Base-by-base conservation (phyloP, 2,329 filamentous ascomycete genomes). In the Cladosporium sp. region DNA sequence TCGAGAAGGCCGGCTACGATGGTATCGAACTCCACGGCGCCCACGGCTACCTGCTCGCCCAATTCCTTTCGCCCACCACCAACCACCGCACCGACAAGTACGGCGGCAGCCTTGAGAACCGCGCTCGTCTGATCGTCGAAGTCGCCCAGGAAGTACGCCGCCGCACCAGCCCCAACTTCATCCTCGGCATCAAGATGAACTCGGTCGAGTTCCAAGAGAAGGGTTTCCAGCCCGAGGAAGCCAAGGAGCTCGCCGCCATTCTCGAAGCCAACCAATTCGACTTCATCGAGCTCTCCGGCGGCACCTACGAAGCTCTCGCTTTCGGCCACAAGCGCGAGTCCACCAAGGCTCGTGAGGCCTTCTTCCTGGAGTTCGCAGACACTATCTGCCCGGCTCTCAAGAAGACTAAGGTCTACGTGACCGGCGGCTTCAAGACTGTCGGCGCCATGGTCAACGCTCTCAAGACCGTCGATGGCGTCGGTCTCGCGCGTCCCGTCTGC, bases 331-430 rank as follows among this genome's bases (percentile, higher is more conserved):
- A 78, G 69, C 73, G 77, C 49, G 82, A 85, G 42, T 79, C 75
- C 15, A 84, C 81, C 12, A 76, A 76, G 68, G 78, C 80, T 70
- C 65, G 71, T 3, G 68, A 71, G 45, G 64, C 64, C 1, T 85
- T 83, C 74, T 86, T 85, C 74, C 66, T 84, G 44, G 81, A 84
- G 4, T 84, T 83, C 60, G 83, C 83, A 0, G 78, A 85, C 58
- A 64, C 70, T 60, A 78, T 86, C 65, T 70, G 78, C 22, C 68
- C 79, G 32, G 70, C 67, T 9, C 68, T 82, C 39, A 73, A 60
- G 1, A 78, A 80, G 68, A 86, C 83, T 0, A 82, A 78, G 65
- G 77, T 74, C 0, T 86, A 83, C 62, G 73, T 86, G 37, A 85
- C 82, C 0, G 84, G 83, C 24, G 84, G 83, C 0, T 72, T 87